Evolutionary conservation across 1,284 basidiomycete genomes (phyloP).

Genomic region (Trichosporon faecale): DNA sequence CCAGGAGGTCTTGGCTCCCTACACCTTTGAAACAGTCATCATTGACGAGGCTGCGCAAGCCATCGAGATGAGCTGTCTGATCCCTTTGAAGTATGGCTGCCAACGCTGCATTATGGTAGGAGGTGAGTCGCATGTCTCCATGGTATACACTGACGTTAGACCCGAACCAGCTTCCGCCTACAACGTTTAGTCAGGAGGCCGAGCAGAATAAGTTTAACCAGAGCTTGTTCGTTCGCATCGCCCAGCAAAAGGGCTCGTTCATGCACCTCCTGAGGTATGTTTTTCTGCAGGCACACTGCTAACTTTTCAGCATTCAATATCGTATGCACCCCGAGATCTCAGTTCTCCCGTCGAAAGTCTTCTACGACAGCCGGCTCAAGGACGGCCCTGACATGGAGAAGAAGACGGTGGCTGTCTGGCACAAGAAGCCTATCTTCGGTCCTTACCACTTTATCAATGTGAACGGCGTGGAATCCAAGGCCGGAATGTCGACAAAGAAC

Average conservation of each 20-base stretch:
- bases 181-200: slow-evolving; percentile 87
- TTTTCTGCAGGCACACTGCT: not conserved
- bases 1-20: slow-evolving; percentile 76
- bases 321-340: slow-evolving; percentile 99
- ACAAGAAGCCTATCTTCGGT: slow-evolving; percentile 71
- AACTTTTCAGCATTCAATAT: slow-evolving; percentile 72
- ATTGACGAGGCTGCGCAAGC: slow-evolving; percentile 99
- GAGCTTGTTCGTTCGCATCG: slow-evolving; percentile 87
- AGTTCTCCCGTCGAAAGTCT: slow-evolving; percentile 78
- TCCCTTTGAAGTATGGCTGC: slow-evolving; percentile 87
- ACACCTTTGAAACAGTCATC: slow-evolving; percentile 93
- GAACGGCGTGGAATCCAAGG: slow-evolving; percentile 50
- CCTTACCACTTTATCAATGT: slow-evolving; percentile 90
- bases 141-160: slow-evolving; percentile 58
- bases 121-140: slow-evolving; percentile 55
- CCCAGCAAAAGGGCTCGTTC: slow-evolving; percentile 69
- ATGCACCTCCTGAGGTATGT: slow-evolving; percentile 84
- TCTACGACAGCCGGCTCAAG: slow-evolving; percentile 76
- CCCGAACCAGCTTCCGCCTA: slow-evolving; percentile 95
- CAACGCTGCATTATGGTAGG: slow-evolving; percentile 91
- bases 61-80: slow-evolving; percentile 92
- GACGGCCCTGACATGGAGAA: slow-evolving; percentile 86
- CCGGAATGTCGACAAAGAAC: slow-evolving; percentile 75
- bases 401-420: slow-evolving; percentile 86
- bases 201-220: slow-evolving; percentile 79